Percentiles rank a stretch among this genome's conserved stretches.
These are phyloP conservation scores for Lactarius sp. DNA, from an alignment of 768 basidiomycete genomes.

Conservation along the genomic window DNA sequence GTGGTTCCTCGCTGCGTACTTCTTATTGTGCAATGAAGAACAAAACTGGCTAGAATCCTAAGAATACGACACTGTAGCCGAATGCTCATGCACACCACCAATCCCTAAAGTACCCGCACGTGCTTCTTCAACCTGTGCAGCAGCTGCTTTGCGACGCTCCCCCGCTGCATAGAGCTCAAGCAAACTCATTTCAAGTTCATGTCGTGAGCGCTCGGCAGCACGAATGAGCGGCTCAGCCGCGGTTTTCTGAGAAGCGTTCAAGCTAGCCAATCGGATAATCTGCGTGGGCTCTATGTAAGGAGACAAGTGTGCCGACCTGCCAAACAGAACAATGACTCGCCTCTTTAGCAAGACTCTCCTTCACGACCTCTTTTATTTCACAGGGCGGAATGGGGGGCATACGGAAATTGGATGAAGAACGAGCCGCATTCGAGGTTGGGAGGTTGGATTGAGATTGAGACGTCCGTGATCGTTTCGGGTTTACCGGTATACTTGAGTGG, in stretches of 20 bases:
- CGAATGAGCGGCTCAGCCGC: slow-evolving; percentile 14
- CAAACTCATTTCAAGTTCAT: slow-evolving; percentile 55
- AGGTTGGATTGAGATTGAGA: slow-evolving; percentile 2
- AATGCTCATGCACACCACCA: slow-evolving; percentile 9
- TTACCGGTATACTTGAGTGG: slow-evolving; percentile 1
- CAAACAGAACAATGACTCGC: background rate
- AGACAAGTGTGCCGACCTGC: background rate
- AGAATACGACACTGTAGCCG: slow-evolving; percentile 7
- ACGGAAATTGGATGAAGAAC: slow-evolving; percentile 15
- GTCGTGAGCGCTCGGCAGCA: slow-evolving; percentile 38
- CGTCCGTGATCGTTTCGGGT: slow-evolving; percentile 12
- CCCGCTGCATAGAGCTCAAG: slow-evolving; percentile 59
- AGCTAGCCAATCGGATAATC: slow-evolving; percentile 16
- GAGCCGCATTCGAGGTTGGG: background rate
- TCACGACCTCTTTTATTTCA: slow-evolving; percentile 15
- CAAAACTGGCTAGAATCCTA: background rate
- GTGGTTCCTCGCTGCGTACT: background rate
- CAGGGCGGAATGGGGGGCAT: slow-evolving; percentile 16
- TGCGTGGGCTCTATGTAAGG: background rate
- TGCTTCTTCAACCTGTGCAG: slow-evolving; percentile 57
- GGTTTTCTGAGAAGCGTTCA: slow-evolving; percentile 20
- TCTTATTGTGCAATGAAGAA: background rate
- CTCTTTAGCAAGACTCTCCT: slow-evolving; percentile 21
- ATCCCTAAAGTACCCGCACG: slow-evolving; percentile 52
- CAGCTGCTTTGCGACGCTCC: slow-evolving; percentile 52